A percentile compares a stretch with the other conserved stretches of the same genome.
Evolutionary conservation across 2,329 filamentous ascomycete genomes (phyloP).

Genomic region (Arthrobotrys megalospora): DNA sequence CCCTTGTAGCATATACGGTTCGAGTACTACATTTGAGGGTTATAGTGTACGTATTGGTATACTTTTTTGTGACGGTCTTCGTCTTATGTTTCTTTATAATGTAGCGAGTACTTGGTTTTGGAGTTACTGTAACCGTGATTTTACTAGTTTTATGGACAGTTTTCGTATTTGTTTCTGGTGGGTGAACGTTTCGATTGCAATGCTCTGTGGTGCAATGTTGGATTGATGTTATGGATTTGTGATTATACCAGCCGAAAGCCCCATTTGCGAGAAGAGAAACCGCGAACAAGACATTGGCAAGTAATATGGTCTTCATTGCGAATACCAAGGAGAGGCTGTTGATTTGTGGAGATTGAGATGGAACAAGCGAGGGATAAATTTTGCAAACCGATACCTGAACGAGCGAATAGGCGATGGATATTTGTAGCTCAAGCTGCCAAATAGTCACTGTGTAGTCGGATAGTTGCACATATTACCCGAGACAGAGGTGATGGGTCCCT

Average conservation of each 20-base stretch:
- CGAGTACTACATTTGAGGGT: constrained; percentile 26
- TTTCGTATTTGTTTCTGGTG: constrained; percentile 1
- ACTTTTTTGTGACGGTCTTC: constrained; percentile 14
- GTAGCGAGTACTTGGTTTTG: constrained; percentile 40
- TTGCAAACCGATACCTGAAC: neutral
- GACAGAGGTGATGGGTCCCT: neutral
- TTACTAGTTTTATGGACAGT: constrained; percentile 33
- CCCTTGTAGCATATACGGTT: constrained; percentile 7
- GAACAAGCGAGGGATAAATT: constrained; percentile 4
- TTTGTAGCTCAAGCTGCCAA: neutral
- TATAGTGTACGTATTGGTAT: constrained; percentile 25
- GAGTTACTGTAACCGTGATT: constrained; percentile 13
- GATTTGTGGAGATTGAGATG: neutral
- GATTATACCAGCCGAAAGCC: constrained; percentile 24
- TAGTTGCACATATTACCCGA: neutral
- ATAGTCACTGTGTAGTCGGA: neutral
- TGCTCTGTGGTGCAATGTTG: constrained; percentile 37
- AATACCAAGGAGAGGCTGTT: neutral
- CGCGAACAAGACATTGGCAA: neutral
- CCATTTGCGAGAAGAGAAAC: constrained; percentile 8
- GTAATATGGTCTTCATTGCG: constrained; percentile 10
- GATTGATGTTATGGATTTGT: constrained; percentile 36
- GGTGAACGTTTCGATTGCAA: constrained; percentile 14
- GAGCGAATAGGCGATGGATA: neutral
- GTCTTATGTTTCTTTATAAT: constrained; percentile 36